These are phyloP conservation scores for Aspergillus incahuasiensis DNA, from an alignment of 495 filamentous ascomycete species.

Conservation along the genomic window DNA sequence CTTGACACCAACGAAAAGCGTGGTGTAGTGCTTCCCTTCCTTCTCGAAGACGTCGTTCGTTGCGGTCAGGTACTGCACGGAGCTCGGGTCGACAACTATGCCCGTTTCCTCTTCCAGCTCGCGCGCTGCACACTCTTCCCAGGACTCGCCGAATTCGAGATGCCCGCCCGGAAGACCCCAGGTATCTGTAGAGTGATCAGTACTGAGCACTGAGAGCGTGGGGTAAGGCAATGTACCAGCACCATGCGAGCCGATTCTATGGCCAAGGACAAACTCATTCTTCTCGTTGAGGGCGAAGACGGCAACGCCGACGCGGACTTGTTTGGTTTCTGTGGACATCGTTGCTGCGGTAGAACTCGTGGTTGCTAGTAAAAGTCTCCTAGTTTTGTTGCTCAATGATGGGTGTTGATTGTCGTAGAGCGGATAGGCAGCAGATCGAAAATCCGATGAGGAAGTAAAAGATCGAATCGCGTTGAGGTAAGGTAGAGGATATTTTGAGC, in stretches of 20 bases:
- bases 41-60: constrained; percentile 18
- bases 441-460: background rate
- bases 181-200: constrained; percentile 9
- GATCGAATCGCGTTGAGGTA: no score
- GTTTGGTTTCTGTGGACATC: constrained; percentile 7
- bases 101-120: constrained; percentile 19
- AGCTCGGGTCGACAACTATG: background rate
- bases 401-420: background rate
- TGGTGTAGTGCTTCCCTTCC: constrained; percentile 21
- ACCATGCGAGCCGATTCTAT: constrained; percentile 34
- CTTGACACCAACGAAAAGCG: constrained; percentile 11
- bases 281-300: constrained; percentile 29
- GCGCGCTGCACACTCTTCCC: constrained; percentile 13
- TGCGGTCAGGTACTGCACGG: constrained; percentile 8
- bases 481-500: no score
- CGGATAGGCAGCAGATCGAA: background rate
- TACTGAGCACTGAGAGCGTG: background rate
- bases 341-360: background rate
- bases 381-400: no score
- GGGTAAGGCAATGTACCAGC: constrained; percentile 31
- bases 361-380: no score
- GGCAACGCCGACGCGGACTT: constrained; percentile 28
- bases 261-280: constrained; percentile 32
- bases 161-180: constrained; percentile 23
- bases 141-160: constrained; percentile 15